phyloP scores from a whole-genome alignment of 2,329 filamentous ascomycete species.

The Chaetomium globosum region DNA sequence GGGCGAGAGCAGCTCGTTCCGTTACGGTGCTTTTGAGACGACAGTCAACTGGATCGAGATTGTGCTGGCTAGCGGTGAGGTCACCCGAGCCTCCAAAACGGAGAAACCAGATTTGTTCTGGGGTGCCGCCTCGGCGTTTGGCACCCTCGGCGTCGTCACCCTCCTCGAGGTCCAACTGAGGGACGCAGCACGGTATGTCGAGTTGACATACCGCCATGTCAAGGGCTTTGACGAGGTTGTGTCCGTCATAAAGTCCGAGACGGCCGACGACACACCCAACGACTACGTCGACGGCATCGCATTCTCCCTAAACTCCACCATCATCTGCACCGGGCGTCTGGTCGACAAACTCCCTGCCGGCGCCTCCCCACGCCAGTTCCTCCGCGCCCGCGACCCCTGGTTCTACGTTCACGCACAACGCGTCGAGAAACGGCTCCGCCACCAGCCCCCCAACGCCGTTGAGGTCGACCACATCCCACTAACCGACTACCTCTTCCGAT shows the following conservation, averaged over 20 bases:
- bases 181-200: constrained; percentile 38
- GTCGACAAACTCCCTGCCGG: constrained; percentile 51
- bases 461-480: constrained; percentile 49
- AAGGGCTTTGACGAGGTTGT: constrained; percentile 18
- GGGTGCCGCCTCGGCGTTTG: constrained; percentile 66
- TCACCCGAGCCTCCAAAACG: constrained; percentile 57
- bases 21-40: constrained; percentile 66
- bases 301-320: constrained; percentile 58
- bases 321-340: constrained; percentile 65
- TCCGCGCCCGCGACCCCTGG: constrained; percentile 66
- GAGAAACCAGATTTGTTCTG: constrained; percentile 63
- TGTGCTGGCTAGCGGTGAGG: constrained; percentile 62
- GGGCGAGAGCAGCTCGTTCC: constrained; percentile 71
- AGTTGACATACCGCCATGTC: constrained; percentile 22
- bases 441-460: constrained; percentile 45
- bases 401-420: constrained; percentile 67
- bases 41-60: constrained; percentile 66
- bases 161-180: constrained; percentile 47
- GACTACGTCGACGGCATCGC: constrained; percentile 73
- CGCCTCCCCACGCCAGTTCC: constrained; percentile 48
- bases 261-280: constrained; percentile 16
- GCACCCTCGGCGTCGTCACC: constrained; percentile 45
- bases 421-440: constrained; percentile 42
- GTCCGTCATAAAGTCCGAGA: constrained; percentile 42
- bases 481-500: constrained; percentile 16